Conservation (phyloP, 179 eudicot genomes). For the Silene coronaria region DNA sequence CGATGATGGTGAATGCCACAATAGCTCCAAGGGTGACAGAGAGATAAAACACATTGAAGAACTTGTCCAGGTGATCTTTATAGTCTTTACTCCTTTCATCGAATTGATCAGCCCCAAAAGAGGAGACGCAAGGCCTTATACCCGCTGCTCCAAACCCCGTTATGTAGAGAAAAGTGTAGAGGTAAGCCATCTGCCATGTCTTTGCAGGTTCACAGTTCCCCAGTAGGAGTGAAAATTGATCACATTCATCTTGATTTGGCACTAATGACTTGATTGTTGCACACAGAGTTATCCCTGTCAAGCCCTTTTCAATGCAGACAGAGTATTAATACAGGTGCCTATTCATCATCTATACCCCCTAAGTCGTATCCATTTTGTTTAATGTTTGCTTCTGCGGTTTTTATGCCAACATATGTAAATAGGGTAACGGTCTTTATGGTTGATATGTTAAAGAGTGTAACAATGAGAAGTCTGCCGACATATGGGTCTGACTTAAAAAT, state of each 20-base stretch:
- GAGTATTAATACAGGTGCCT: neutral
- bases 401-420: neutral
- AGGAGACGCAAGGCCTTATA: constrained; percentile 83
- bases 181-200: constrained; percentile 78
- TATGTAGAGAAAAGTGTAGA: constrained; percentile 54
- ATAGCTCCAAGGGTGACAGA: constrained; percentile 83
- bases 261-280: constrained; percentile 57
- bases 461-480: neutral
- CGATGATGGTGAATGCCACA: constrained; percentile 74
- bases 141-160: constrained; percentile 94
- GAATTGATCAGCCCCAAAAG: constrained; percentile 90
- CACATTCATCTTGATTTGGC: constrained; percentile 72
- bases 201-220: constrained; percentile 75
- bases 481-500: neutral
- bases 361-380: neutral
- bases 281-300: constrained; percentile 67
- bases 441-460: neutral
- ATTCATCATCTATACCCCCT: neutral
- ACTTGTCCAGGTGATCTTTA: constrained; percentile 67
- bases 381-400: neutral
- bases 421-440: neutral
- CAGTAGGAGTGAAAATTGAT: constrained; percentile 51
- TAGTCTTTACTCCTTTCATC: constrained; percentile 67
- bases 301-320: constrained; percentile 40
- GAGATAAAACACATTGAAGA: constrained; percentile 77